A percentile compares a stretch with the other conserved stretches of the same genome.
phyloP scores from a whole-genome alignment of 257 asterid genomes.

The Petunia secreta region DNA sequence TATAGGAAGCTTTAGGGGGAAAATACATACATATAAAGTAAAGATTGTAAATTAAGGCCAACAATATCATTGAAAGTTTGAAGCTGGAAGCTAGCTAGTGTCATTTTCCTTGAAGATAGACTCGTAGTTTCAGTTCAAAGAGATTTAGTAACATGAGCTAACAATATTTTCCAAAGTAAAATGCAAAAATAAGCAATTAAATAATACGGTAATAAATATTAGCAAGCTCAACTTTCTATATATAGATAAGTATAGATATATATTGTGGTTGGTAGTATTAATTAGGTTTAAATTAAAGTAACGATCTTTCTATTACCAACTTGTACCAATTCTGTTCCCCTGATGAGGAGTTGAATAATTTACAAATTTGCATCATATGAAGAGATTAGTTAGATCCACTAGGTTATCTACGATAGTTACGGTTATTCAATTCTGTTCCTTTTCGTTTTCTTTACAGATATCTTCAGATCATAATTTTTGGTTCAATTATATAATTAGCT shows the following conservation, averaged over 20 bases:
- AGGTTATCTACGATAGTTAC: not conserved
- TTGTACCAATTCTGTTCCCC: not conserved
- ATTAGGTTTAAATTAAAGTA: conserved; percentile 14
- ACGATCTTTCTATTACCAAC: not conserved
- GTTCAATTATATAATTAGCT: not conserved
- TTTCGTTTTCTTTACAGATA: not conserved
- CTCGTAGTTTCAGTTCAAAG: too few relatives aligned
- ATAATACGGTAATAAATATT: too few relatives aligned
- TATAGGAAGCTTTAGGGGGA: too few relatives aligned
- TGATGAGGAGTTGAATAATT: not conserved
- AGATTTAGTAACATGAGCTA: too few relatives aligned
- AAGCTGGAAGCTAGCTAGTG: too few relatives aligned
- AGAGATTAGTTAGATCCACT: conserved; percentile 28
- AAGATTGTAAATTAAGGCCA: too few relatives aligned
- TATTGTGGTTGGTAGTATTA: not conserved
- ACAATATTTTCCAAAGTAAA: too few relatives aligned
- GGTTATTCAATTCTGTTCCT: not conserved
- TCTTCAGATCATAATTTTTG: not conserved
- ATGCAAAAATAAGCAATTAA: too few relatives aligned
- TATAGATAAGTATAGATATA: not conserved
- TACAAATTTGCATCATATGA: not conserved
- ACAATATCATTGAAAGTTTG: too few relatives aligned
- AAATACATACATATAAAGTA: too few relatives aligned
- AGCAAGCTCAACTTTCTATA: too few relatives aligned
- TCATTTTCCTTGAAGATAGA: too few relatives aligned